Evolutionary conservation across 805 yeast genomes (phyloP), one percentile per base, ranked within the genome.

Genomic region (Kodamaea neixiangensis): DNA sequence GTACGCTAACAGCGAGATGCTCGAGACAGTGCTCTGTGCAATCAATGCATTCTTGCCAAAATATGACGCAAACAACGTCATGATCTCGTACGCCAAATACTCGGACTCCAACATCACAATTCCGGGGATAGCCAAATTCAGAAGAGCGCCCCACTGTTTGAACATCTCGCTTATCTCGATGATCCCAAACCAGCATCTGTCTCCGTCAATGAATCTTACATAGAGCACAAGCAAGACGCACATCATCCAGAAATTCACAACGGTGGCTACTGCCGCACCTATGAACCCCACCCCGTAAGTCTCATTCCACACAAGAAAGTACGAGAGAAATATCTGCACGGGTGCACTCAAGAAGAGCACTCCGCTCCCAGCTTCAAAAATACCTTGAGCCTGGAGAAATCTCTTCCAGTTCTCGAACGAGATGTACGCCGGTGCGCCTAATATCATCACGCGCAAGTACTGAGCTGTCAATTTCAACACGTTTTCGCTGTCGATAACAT

Each of bases 171-270:
- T 33, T 0, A 78, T 56, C 25, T 81, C 72, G 17, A 63, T 64
- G 5, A 73, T 25, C 0, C 93, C 93, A 54, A 72, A 78, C 93
- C 93, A 87, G 59, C 93, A 87, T 58, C 80, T 77, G 22, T 65
- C 67, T 1, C 92, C 93, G 58, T 86, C 89, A 35, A 86, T 65
- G 53, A 33, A 54, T 17, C 33, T 17, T 7, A 68, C 75, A 56
- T 74, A 74, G 29, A 72, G 47, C 3, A 73, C 62, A 37, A 75
- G 57, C 34, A 75, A 57, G 4, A 69, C 14, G 13, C 62, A 63
- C 77, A 73, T 73, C 43, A 72, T 47, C 73, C 76, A 75, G 56
- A 72, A 75, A 51, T 75, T 75, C 48, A 73, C 59, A 2, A 68
- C 71, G 2, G 76, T 64, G 14, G 78, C 77, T 7, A 73, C 64